Conservation (phyloP, 148 eudicot genomes). For the Diospyros kaki region DNA sequence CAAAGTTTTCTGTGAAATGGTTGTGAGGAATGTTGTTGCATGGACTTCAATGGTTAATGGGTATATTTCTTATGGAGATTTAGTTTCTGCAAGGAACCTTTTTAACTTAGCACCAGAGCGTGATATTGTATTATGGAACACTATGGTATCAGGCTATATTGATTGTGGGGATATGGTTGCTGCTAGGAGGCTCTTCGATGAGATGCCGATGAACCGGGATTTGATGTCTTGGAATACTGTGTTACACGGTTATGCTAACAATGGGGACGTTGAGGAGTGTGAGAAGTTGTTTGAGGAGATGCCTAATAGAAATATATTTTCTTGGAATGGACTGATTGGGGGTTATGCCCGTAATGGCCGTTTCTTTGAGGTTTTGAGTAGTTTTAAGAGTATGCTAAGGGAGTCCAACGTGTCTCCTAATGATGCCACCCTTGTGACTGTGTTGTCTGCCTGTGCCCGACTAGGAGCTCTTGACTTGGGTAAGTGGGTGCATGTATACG, state of each 20-base stretch:
- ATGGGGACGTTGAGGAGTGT: constrained; percentile 46
- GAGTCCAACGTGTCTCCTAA: constrained; percentile 54
- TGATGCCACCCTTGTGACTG: constrained; percentile 66
- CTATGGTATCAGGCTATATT: constrained; percentile 56
- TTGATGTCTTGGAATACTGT: constrained; percentile 76
- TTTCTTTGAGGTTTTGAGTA: constrained; percentile 37
- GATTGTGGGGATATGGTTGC: constrained; percentile 43
- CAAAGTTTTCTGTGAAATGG: constrained; percentile 62
- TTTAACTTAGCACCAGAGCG: constrained; percentile 68
- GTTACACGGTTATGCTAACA: constrained; percentile 58
- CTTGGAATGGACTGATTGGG: constrained; percentile 78
- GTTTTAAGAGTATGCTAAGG: constrained; percentile 59
- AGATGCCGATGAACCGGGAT: constrained; percentile 50
- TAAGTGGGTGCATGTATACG: constrained; percentile 56
- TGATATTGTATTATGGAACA: constrained; percentile 76
- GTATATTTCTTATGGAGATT: constrained; percentile 31
- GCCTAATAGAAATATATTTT: constrained; percentile 59
- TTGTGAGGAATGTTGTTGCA: constrained; percentile 51
- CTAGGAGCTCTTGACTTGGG: constrained; percentile 71
- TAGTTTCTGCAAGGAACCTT: constrained; percentile 41
- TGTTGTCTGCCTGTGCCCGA: constrained; percentile 61
- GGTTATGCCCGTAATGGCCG: constrained; percentile 45
- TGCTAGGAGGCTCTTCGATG: constrained; percentile 52
- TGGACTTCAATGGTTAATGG: constrained; percentile 69
- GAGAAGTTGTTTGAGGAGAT: constrained; percentile 52